Conservation (phyloP, 352 stramenopile genomes). For the Phytophthora aleatoria region DNA sequence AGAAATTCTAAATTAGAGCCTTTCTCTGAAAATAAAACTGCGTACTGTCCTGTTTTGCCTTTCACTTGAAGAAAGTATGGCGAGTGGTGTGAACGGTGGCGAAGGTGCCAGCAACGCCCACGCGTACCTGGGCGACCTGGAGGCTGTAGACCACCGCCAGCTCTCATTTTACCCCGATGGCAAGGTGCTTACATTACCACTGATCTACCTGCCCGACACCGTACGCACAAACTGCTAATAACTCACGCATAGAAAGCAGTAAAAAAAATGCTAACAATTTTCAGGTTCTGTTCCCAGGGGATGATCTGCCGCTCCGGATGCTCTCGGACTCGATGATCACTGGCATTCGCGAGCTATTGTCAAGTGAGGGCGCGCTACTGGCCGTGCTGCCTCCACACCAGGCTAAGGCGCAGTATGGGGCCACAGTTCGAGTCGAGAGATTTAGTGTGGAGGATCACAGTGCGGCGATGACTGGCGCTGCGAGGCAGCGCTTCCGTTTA, state of each 20-base stretch:
- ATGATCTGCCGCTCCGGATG: constrained; percentile 77
- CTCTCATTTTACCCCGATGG: constrained; percentile 57
- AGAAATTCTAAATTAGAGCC: no score
- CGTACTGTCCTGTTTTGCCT: background rate
- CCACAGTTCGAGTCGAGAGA: constrained; percentile 73
- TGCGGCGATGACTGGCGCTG: constrained; percentile 59
- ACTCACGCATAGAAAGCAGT: background rate
- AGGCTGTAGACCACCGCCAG: constrained; percentile 56
- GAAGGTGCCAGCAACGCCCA: constrained; percentile 34
- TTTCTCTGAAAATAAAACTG: no score
- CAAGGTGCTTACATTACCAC: constrained; percentile 56
- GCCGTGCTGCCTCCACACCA: constrained; percentile 65
- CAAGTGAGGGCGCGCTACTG: constrained; percentile 53
- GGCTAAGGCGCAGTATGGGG: constrained; percentile 56
- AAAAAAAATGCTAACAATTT: background rate
- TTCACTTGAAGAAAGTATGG: constrained; percentile 10
- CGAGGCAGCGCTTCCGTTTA: constrained; percentile 73
- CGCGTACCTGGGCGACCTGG: constrained; percentile 75
- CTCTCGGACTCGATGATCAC: constrained; percentile 62
- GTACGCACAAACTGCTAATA: constrained; percentile 34
- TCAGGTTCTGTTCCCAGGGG: constrained; percentile 84
- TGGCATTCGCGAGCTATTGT: constrained; percentile 50
- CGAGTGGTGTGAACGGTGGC: background rate
- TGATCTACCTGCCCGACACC: constrained; percentile 79
- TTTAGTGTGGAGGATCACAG: constrained; percentile 50